Evolutionary conservation across 805 yeast genomes (phyloP), one percentile per base, ranked within the genome.

Genomic region (Maudiozyma barnettii): DNA sequence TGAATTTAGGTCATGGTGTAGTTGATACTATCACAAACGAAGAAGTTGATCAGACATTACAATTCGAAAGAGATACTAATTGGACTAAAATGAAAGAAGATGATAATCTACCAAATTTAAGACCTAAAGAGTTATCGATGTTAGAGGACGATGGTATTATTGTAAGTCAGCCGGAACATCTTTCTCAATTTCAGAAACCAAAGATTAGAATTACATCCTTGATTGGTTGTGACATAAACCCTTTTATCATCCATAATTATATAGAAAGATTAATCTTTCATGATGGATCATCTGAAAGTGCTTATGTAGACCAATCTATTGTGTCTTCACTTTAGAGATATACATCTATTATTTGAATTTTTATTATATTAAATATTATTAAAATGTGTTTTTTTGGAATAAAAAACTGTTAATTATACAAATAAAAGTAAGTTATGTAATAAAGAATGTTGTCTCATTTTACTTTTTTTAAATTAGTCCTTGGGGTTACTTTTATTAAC

Each of bases 151-250:
- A 45, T 26, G 40, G 38, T 2, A 36, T 33, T 16, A 14, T 45
- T 6, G 14, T 45, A 13, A 40, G 41, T 35, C 40, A 39, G 20
- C 35, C 44, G 2, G 14, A 21, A 4, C 29, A 38, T 7, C 31
- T 30, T 31, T 44, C 42, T 8, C 42, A 47, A 49, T 39, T 43
- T 29, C 7, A 18, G 4, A 45, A 41, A 13, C 62, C 62, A 0
- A 53, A 55, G 18, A 55, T 61, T 10, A 60, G 60, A 44, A 57
- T 65, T 45, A 51, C 61, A 4, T 70, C 76, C 0, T 49, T 73
- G 14, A 65, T 69, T 18, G 70, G 67, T 26, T 69, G 73, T 29
- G 71, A 69, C 47, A 53, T 66, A 16, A 73, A 72, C 0, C 71
- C 74, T 0, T 44, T 74, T 16, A 59, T 71, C 2, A 64, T 76